These are phyloP conservation scores for Leccinum rimulosum DNA, from an alignment of 768 basidiomycete genomes.

Conservation along the genomic window DNA sequence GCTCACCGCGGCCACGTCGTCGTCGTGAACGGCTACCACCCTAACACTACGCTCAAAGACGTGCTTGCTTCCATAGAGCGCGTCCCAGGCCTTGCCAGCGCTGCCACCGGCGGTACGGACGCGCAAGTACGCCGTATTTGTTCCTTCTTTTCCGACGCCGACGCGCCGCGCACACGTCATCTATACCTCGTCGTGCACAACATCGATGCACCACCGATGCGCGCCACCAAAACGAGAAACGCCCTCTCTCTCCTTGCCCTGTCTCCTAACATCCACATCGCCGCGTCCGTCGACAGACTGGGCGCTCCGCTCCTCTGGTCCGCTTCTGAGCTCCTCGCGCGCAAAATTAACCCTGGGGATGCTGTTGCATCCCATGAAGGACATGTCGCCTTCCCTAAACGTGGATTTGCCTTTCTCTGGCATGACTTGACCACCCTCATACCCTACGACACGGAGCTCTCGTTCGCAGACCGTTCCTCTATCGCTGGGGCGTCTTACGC, in stretches of 20 bases:
- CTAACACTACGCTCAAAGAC: slow-evolving; percentile 65
- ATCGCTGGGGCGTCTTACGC: slow-evolving; percentile 48
- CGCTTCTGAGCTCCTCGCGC: slow-evolving; percentile 56
- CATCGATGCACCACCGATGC: slow-evolving; percentile 75
- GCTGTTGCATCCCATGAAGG: background rate
- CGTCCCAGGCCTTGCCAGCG: slow-evolving; percentile 22
- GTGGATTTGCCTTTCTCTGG: slow-evolving; percentile 77
- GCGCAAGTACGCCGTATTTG: slow-evolving; percentile 63
- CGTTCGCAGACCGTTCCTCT: slow-evolving; percentile 61
- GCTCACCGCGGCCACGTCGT: slow-evolving; percentile 66
- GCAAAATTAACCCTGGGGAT: slow-evolving; percentile 37
- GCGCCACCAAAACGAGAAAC: slow-evolving; percentile 59
- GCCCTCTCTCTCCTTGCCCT: slow-evolving; percentile 71
- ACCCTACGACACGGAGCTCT: slow-evolving; percentile 78
- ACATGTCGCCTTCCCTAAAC: slow-evolving; percentile 21
- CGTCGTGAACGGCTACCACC: slow-evolving; percentile 76
- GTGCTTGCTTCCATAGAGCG: slow-evolving; percentile 58
- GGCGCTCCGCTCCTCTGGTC: slow-evolving; percentile 84
- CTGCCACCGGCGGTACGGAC: slow-evolving; percentile 41
- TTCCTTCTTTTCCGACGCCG: slow-evolving; percentile 52
- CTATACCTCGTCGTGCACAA: slow-evolving; percentile 87
- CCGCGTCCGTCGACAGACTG: slow-evolving; percentile 85
- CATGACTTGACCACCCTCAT: slow-evolving; percentile 87
- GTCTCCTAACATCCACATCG: slow-evolving; percentile 73
- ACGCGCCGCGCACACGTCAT: slow-evolving; percentile 33